These are phyloP conservation scores for Boletus rex-veris DNA, from an alignment of 768 basidiomycete species.

Conservation along the genomic window DNA sequence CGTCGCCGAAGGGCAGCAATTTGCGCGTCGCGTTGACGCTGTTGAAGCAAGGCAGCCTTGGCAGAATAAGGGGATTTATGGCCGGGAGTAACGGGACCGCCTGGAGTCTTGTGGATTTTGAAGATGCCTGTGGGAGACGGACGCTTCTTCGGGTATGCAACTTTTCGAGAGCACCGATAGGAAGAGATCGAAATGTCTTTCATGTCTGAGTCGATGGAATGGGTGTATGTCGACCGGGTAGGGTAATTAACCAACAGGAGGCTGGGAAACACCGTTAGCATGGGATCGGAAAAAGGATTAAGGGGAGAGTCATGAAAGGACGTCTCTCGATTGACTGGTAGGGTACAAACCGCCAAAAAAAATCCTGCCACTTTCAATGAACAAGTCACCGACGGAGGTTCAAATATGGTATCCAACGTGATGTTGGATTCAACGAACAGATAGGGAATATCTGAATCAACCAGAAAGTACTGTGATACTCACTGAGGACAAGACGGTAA, in stretches of 20 bases:
- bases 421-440: neutral
- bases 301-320: neutral
- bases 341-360: neutral
- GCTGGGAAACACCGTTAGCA: constrained; percentile 32
- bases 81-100: constrained; percentile 42
- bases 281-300: constrained; percentile 4
- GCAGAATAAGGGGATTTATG: constrained; percentile 66
- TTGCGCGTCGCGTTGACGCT: constrained; percentile 68
- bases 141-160: constrained; percentile 80
- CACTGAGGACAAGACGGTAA: constrained; percentile 35
- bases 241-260: constrained; percentile 43
- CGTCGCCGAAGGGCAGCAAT: constrained; percentile 66
- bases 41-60: constrained; percentile 56
- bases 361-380: constrained; percentile 1
- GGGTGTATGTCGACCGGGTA: constrained; percentile 38
- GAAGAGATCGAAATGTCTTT: constrained; percentile 68
- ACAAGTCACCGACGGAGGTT: constrained; percentile 8
- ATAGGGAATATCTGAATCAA: constrained; percentile 1
- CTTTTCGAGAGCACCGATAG: constrained; percentile 57
- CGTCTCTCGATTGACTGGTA: neutral
- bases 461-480: constrained; percentile 23
- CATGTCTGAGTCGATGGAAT: constrained; percentile 47
- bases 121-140: constrained; percentile 78
- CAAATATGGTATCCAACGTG: constrained; percentile 12
- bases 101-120: constrained; percentile 60